phyloP scores from a whole-genome alignment of 192 early-diverging fungal species.

The Podila horticola region DNA sequence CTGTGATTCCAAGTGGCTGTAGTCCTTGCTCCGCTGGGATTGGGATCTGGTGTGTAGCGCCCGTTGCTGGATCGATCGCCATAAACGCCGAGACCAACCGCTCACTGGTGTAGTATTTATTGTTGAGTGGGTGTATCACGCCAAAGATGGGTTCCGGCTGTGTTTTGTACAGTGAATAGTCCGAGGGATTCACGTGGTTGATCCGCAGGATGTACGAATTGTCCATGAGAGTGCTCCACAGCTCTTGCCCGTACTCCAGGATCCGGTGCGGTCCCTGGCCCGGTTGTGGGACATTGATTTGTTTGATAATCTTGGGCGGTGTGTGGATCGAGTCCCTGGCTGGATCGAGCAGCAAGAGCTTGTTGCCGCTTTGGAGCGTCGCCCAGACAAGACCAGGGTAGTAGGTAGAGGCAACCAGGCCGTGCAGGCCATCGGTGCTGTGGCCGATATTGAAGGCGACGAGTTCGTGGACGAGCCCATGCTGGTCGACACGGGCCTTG shows the following conservation, averaged over 20 bases:
- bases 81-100: conserved; percentile 10
- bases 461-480: neutral
- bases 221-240: conserved; percentile 23
- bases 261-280: conserved; percentile 30
- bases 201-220: conserved; percentile 20
- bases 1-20: conserved; percentile 28
- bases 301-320: neutral
- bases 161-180: conserved; percentile 7
- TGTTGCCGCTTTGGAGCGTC: conserved; percentile 20
- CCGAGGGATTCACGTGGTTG: conserved; percentile 6
- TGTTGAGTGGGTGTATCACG: conserved; percentile 17
- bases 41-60: conserved; percentile 4
- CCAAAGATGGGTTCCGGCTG: conserved; percentile 14
- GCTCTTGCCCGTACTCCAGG: conserved; percentile 20
- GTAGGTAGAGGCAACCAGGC: conserved; percentile 3
- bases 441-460: conserved; percentile 9
- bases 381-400: conserved; percentile 21
- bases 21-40: neutral
- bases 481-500: conserved; percentile 13
- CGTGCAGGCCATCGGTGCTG: conserved; percentile 12
- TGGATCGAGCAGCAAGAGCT: conserved; percentile 20
- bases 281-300: conserved; percentile 11
- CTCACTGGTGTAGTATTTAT: conserved; percentile 18
- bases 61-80: conserved; percentile 20
- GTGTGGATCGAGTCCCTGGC: neutral